These are phyloP conservation scores for Magnolia sinica DNA, from an alignment of 164 flowering plant genomes.

Conservation along the genomic window DNA sequence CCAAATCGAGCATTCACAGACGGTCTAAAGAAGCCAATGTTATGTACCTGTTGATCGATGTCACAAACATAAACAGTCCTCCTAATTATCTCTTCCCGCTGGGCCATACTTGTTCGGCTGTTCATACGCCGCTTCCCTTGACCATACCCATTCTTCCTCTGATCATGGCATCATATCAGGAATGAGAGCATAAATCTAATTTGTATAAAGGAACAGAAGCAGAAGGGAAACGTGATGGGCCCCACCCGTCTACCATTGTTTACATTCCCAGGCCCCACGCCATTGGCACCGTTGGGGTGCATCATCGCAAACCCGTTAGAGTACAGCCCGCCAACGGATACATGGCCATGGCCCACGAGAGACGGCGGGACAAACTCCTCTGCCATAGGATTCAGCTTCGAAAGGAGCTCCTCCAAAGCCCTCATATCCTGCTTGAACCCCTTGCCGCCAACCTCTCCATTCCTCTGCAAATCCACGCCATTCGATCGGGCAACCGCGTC, in stretches of 20 bases:
- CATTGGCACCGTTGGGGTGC: conserved; percentile 15
- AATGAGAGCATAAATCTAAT: neutral
- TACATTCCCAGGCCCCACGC: conserved; percentile 19
- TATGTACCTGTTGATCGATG: conserved; percentile 83
- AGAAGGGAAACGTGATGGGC: neutral
- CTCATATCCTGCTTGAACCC: conserved; percentile 64
- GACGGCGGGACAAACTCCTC: conserved; percentile 87
- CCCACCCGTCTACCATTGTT: conserved; percentile 49
- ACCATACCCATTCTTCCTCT: conserved; percentile 55
- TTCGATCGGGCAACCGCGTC: conserved; percentile 6
- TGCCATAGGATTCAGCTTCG: conserved; percentile 90
- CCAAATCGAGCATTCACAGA: neutral
- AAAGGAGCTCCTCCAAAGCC: conserved; percentile 79
- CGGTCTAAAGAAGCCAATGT: neutral
- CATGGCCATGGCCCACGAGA: conserved; percentile 19
- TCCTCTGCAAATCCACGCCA: conserved; percentile 23
- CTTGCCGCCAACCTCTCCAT: conserved; percentile 29
- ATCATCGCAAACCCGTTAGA: conserved; percentile 23
- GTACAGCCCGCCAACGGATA: conserved; percentile 25
- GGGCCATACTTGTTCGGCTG: conserved; percentile 75
- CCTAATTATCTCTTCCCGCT: conserved; percentile 73
- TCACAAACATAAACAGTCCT: conserved; percentile 94
- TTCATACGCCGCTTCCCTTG: conserved; percentile 72
- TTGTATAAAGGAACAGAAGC: neutral
- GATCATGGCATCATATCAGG: conserved; percentile 1